Evolutionary conservation across 192 early-diverging fungal genomes (phyloP), one percentile per base, ranked within the genome.

Genomic region (Gryganskiella cystojenkinii): DNA sequence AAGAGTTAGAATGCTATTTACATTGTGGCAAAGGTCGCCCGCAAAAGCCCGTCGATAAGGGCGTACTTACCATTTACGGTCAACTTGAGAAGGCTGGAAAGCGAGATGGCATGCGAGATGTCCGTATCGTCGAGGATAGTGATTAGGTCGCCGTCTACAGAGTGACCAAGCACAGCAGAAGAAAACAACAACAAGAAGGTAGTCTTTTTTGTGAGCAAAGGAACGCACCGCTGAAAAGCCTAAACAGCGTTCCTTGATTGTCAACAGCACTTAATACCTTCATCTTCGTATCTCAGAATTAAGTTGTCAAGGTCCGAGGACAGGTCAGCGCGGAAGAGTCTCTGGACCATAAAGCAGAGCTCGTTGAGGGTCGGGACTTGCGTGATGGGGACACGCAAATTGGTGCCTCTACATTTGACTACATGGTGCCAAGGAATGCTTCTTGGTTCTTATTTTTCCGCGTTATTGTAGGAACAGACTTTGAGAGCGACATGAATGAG

Each of bases 131-230:
- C 85, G 59, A 60, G 44, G n/a, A 86, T 64, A 51, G 75, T 82
- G 33, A 86, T 81, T 55, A 86, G 24, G 71, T 86, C 85, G 2
- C 81, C 81, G 37, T 86, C 85, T 86, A n/a, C n/a, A n/a, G n/a
- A n/a, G n/a, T n/a, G n/a, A n/a, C n/a, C n/a, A 60, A 33, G 28
- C 15, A 55, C 30, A 5, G 11, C 20, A 33, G 50, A 33, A 15
- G 53, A 42, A 53, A 14, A 14, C 14, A 13, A 40, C 28, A 25
- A 15, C 20, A 22, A 25, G 0, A 1, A 25, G 19, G 11, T 31
- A 9, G 20, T 27, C 6, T 20, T 8, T n/a, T 49, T 52, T 42
- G 35, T 28, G 13, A 30, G 2, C 4, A 56, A 30, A 43, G 27
- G 8, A 55, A 45, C 4, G 42, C n/a, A 25, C 28, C 55, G n/a